Evolutionary conservation across 495 filamentous ascomycete species (phyloP).

Genomic region (Thozetella sp.): DNA sequence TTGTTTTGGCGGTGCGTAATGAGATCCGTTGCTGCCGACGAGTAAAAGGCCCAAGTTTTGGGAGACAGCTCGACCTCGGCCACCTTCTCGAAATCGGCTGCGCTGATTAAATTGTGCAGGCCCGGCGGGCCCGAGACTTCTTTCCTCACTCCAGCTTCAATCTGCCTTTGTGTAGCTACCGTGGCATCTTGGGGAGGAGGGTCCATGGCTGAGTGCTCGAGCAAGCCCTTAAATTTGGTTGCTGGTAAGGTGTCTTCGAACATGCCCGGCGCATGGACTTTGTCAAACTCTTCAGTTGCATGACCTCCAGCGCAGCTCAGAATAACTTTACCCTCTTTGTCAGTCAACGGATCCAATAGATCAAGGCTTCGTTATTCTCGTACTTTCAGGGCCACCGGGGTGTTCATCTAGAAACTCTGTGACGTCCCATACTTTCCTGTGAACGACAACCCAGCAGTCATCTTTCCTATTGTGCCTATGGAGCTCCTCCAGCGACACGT

Average conservation of each 20-base stretch:
- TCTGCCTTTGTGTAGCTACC: too few species aligned
- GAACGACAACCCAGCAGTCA: neutral
- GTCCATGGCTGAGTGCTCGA: too few species aligned
- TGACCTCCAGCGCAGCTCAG: neutral
- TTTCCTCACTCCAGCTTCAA: too few species aligned
- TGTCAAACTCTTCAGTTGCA: neutral
- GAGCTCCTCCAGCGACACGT: neutral
- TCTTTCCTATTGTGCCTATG: neutral
- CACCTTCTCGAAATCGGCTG: slow-evolving; percentile 69
- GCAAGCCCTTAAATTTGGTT: slow-evolving; percentile 25
- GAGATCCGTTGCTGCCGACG: slow-evolving; percentile 73
- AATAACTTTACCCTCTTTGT: neutral
- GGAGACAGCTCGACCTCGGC: slow-evolving; percentile 60
- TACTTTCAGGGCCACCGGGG: neutral
- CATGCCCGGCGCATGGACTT: slow-evolving; percentile 64
- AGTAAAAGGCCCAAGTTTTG: slow-evolving; percentile 82
- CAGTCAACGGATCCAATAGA: neutral
- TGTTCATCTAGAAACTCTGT: neutral
- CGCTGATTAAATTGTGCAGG: slow-evolving; percentile 65
- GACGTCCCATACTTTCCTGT: neutral
- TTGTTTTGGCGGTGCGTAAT: slow-evolving; percentile 50
- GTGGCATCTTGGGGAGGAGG: too few species aligned
- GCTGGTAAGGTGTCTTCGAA: slow-evolving; percentile 53
- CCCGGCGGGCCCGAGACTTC: slow-evolving; percentile 49
- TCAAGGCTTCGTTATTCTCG: neutral